Base-by-base conservation (phyloP, 305 asterid genomes). In the Fraxinus platypoda region DNA sequence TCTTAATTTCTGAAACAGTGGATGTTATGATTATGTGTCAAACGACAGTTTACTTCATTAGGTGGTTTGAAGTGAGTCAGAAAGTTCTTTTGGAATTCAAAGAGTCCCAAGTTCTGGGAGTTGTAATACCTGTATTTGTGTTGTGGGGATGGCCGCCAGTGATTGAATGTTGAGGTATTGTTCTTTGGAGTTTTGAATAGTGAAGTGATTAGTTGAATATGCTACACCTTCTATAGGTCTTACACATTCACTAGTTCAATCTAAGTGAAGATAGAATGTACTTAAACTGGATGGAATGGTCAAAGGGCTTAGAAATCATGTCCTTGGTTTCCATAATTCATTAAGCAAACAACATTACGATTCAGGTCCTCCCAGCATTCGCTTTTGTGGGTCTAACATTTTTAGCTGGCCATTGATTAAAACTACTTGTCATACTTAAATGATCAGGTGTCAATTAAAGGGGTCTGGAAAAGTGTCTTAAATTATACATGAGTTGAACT, bases 361-460 rank as follows among this genome's bases (percentile, higher is more conserved):
- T 38, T 57, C 54, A 52, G 62, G n/a, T 59, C 28, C 46, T 76
- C 80, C 84, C 76, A 75, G 82, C 79, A 66, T 64, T 78, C 38
- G 74, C 38, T 41, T 28, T 75, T 62, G 84, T 76, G 74, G 86
- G 76, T 43, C 43, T 75, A 73, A 64, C 76, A 80, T 80, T 76
- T 83, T 78, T 64, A 81, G 76, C 80, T 76, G 84, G 81, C 83
- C 64, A 30, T 80, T 71, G 73, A 80, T 26, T 78, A 71, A 17
- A 66, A 46, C 76, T 49, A 31, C 2, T 11, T 13, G 74, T 64
- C 72, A 64, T 64, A 64, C 17, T 57, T 57, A 5, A 7, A 57
- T 9, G 72, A 23, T 64, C 28, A 25, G 72, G 6, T 23, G 31
- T 64, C 31, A 23, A 64, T 25, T 25, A 30, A 8, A 9, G 5